Evolutionary conservation across 768 basidiomycete genomes (phyloP).

Genomic region (Suillus cothurnatus): DNA sequence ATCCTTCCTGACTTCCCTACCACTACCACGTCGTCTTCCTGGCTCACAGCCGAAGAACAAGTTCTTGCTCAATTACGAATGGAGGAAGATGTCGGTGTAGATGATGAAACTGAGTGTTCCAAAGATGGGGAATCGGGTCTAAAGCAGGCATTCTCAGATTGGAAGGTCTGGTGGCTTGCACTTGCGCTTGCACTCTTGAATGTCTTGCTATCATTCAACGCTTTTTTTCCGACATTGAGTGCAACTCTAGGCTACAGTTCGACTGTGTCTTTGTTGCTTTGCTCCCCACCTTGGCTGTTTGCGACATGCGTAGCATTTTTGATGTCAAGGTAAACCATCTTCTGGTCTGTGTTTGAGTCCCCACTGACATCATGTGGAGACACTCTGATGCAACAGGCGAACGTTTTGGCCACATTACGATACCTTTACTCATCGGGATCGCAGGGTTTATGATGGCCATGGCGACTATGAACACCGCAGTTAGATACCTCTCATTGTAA

Average conservation of each 20-base stretch:
- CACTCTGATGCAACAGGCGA: conserved; percentile 75
- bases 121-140: conserved; percentile 47
- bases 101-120: conserved; percentile 44
- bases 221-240: conserved; percentile 77
- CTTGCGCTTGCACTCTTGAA: conserved; percentile 57
- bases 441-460: conserved; percentile 70
- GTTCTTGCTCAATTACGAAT: conserved; percentile 60
- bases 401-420: conserved; percentile 66
- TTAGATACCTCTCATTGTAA: conserved; percentile 68
- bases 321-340: conserved; percentile 45
- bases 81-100: conserved; percentile 62
- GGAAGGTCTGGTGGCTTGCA: conserved; percentile 85
- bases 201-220: conserved; percentile 72
- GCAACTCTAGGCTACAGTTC: conserved; percentile 68
- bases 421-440: conserved; percentile 58
- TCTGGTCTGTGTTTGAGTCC: background rate
- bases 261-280: conserved; percentile 72
- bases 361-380: conserved; percentile 31
- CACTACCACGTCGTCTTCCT: conserved; percentile 54
- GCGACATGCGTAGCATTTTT: conserved; percentile 58
- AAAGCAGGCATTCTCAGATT: conserved; percentile 63
- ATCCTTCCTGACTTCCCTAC: conserved; percentile 77
- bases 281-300: conserved; percentile 69
- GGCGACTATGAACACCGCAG: conserved; percentile 59
- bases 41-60: conserved; percentile 61